Evolutionary conservation across 768 basidiomycete genomes (phyloP), one percentile per base, ranked within the genome.

Genomic region (Saitozyma sp.): DNA sequence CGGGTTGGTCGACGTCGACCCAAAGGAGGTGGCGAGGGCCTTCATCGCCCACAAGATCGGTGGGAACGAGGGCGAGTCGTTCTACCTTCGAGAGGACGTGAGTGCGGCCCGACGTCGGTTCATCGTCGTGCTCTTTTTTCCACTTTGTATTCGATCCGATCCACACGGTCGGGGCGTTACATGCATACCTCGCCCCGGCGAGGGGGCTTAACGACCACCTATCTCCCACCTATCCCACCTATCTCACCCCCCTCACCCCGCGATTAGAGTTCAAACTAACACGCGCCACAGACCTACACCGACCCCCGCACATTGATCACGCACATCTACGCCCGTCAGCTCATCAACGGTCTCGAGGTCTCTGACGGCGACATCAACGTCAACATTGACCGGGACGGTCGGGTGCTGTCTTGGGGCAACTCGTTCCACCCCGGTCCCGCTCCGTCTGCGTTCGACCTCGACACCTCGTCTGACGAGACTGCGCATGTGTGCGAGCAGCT

Each of bases 341-440:
- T 89, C 61, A 81, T 93, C 71, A 87, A 89, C 61, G 92, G 91
- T 13, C 82, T 95, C 50, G 91, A 95, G 74, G 91, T 99, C 14
- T 84, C 85, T 10, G 91, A 96, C 71, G 91, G 90, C 38, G 89
- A 96, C 79, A 86, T 96, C 82, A 97, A 97, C 78, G 81, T 99
- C 75, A 96, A 97, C 82, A 83, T 97, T 79, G 78, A 75, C 49
- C 88, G 88, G 80, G 85, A 89, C 58, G 92, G 91, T 50, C 81
- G 84, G 69, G 85, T 98, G 17, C 74, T 97, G 52, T 93, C 91
- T 0, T 91, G 88, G 70, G 93, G 93, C 50, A 89, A 88, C 76
- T 93, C 91, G 66, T 93, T 94, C 84, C 91, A 86, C 79, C 82
- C 84, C n/a, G 91, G 90, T 6, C 61, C 81, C 9, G 78, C 79